Evolutionary conservation across 1,284 basidiomycete genomes (phyloP), one percentile per base, ranked within the genome.

Genomic region (Cystobasidiaceae sp.): DNA sequence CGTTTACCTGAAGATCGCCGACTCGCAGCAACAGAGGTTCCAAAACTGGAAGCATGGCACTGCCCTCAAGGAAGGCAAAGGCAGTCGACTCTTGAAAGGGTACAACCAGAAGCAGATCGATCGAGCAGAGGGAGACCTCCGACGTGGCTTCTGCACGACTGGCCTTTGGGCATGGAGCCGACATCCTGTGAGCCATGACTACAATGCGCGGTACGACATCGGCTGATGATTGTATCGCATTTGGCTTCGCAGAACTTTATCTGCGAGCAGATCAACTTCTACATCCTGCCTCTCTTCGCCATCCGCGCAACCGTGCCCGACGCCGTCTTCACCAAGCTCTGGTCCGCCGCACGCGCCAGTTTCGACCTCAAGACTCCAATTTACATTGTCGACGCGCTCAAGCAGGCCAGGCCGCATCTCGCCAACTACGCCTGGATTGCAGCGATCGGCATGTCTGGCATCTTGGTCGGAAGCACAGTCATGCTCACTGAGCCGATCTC

Each of bases 11-110:
- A 11, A 64, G 77, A 83, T 82, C 0, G 84, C 91, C 3, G 93
- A 97, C 76, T 90, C 93, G 72, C 89, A 93, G 74, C 93, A 97
- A 74, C 93, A 85, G 77, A 83, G 85, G 3, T 96, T 83, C 74
- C 82, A 84, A 74, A 83, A 84, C 6, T 89, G 85, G 78, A 97
- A 97, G 78, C 84, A 85, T 66, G 73, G 54, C 50, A 37, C 66
- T 62, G 37, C 32, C 46, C 19, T 27, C 23, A 19, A 69, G 59
- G 34, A 68, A 67, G 67, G 61, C 30, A 54, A 57, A 37, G 45
- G 56, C 5, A 30, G 56, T 44, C 27, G 68, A 23, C 37, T 44
- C 33, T 23, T 64, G 7, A 44, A 67, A 52, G 28, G 71, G 86
- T 25, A 79, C 32, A 6, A 9, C 6, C 5, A 65, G 82, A 43